Conservation (phyloP, 129 eudicot species). For the Centaurea solstitialis region DNA sequence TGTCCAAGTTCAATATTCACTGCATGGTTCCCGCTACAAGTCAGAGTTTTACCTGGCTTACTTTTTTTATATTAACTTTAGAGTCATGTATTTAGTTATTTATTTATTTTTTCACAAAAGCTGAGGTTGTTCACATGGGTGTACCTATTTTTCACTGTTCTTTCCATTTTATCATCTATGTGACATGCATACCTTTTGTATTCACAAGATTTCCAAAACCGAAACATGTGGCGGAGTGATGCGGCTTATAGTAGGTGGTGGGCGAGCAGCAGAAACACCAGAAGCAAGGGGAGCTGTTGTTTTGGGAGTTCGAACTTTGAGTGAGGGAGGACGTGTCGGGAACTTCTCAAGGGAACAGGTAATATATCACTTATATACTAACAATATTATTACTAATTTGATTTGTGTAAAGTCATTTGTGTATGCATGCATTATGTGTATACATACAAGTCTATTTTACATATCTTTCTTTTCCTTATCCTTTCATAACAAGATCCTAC, state of each 20-base stretch:
- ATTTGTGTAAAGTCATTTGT: neutral
- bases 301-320: conserved; percentile 93
- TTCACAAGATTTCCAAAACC: conserved; percentile 60
- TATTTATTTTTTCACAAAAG: neutral
- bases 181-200: conserved; percentile 11
- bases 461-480: neutral
- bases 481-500: no score
- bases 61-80: neutral
- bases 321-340: conserved; percentile 99
- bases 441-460: neutral
- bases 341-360: conserved; percentile 96
- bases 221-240: conserved; percentile 96
- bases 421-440: neutral
- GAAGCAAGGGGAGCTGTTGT: conserved; percentile 86
- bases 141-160: neutral
- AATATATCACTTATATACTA: neutral
- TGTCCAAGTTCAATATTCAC: neutral
- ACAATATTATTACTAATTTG: neutral
- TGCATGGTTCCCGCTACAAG: neutral
- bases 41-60: neutral
- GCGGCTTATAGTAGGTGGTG: conserved; percentile 99
- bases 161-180: neutral
- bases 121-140: neutral
- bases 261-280: conserved; percentile 86
- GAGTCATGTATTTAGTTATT: neutral